These are phyloP conservation scores for Prunus padus DNA, from an alignment of 306 rosid genomes.

Conservation along the genomic window DNA sequence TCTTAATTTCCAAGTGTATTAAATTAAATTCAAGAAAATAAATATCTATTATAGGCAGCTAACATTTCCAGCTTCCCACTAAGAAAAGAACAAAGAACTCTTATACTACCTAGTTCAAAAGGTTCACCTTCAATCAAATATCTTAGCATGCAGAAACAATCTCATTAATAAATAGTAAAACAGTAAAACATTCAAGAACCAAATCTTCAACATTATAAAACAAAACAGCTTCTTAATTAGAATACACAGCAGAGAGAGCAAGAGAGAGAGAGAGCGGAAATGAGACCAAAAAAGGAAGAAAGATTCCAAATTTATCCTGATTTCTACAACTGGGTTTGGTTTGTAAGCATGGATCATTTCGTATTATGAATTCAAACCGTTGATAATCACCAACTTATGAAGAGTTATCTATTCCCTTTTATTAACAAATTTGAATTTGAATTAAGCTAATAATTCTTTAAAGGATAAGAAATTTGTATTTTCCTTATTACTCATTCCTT, in stretches of 20 bases:
- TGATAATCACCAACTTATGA: too few species aligned
- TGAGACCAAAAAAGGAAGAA: neutral
- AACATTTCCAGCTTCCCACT: neutral
- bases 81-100: conserved; percentile 17
- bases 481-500: too few species aligned
- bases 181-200: neutral
- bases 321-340: conserved; percentile 12
- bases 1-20: conserved; percentile 5
- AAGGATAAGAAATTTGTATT: too few species aligned
- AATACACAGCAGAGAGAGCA: too few species aligned
- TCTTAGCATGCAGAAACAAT: conserved; percentile 16
- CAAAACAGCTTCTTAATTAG: too few species aligned
- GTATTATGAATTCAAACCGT: neutral
- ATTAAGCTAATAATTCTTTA: too few species aligned
- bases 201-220: too few species aligned
- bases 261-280: too few species aligned
- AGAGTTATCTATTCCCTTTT: too few species aligned
- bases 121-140: conserved; percentile 17
- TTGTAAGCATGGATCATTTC: neutral
- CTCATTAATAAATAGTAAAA: neutral
- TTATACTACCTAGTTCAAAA: conserved; percentile 15
- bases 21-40: conserved; percentile 1
- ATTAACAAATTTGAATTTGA: too few species aligned
- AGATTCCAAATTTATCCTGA: conserved; percentile 3
- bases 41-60: neutral